Percentiles rank a stretch among this genome's conserved stretches.
These are phyloP conservation scores for Scutellaria baicalensis DNA, from an alignment of 257 asterid species.

Conservation along the genomic window DNA sequence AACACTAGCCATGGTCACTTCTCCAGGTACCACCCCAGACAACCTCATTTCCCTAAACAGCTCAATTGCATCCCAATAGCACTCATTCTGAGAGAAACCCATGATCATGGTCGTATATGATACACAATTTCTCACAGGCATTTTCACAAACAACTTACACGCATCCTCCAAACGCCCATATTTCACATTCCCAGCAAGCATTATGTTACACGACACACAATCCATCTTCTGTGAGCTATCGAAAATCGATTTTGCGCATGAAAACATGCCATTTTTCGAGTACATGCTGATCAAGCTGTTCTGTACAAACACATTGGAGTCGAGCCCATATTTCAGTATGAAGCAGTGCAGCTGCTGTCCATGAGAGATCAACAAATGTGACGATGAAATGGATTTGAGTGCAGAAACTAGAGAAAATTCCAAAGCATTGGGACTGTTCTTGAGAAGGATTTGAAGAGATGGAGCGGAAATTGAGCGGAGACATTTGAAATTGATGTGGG, in stretches of 20 bases:
- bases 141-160: conserved; percentile 59
- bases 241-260: conserved; percentile 45
- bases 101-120: conserved; percentile 79
- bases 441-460: conserved; percentile 21
- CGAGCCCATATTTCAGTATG: conserved; percentile 53
- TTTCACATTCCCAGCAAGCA: conserved; percentile 54
- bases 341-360: conserved; percentile 66
- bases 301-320: conserved; percentile 48
- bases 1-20: conserved; percentile 74
- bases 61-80: conserved; percentile 35
- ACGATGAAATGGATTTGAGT: conserved; percentile 52
- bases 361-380: conserved; percentile 28
- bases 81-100: conserved; percentile 59
- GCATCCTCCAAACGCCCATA: conserved; percentile 49
- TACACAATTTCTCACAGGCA: conserved; percentile 53
- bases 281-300: conserved; percentile 86
- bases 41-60: conserved; percentile 62
- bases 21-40: conserved; percentile 56
- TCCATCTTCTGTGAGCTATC: conserved; percentile 37
- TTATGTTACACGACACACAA: conserved; percentile 62
- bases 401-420: conserved; percentile 52
- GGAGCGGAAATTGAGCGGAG: conserved; percentile 23
- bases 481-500: conserved; percentile 25
- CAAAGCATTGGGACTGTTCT: conserved; percentile 22
- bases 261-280: conserved; percentile 48